Conservation (phyloP, 2,329 filamentous ascomycete species). For the Myriosclerotinia curreyana region DNA sequence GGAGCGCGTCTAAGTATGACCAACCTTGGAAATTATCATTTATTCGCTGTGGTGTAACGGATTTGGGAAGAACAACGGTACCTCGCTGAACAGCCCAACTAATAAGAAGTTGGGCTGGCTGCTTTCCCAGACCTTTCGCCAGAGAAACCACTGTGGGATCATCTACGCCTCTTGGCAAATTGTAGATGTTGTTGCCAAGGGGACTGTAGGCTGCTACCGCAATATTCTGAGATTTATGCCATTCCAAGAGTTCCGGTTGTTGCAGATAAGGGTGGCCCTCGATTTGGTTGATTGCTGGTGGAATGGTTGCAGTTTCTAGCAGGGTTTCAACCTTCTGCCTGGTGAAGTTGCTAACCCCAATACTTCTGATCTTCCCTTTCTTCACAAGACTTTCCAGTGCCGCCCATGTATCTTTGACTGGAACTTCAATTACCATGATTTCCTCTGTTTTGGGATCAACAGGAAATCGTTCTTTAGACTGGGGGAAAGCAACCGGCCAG, state of each 20-base stretch:
- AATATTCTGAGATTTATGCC: slow-evolving; percentile 57
- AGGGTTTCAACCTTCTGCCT: slow-evolving; percentile 45
- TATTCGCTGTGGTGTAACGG: slow-evolving; percentile 51
- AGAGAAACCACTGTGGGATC: slow-evolving; percentile 51
- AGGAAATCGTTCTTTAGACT: slow-evolving; percentile 25
- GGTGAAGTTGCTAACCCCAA: slow-evolving; percentile 54
- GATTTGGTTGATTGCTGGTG: slow-evolving; percentile 65
- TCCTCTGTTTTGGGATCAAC: slow-evolving; percentile 26
- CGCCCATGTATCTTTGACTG: slow-evolving; percentile 41
- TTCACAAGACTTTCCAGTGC: slow-evolving; percentile 44
- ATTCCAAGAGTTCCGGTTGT: slow-evolving; percentile 55
- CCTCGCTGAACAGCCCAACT: slow-evolving; percentile 54
- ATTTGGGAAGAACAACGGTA: slow-evolving; percentile 53
- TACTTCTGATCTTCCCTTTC: slow-evolving; percentile 45
- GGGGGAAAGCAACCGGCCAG: slow-evolving; percentile 63
- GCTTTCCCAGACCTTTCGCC: slow-evolving; percentile 50
- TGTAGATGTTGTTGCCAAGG: slow-evolving; percentile 55
- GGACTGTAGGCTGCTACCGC: slow-evolving; percentile 63
- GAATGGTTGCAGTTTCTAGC: slow-evolving; percentile 50
- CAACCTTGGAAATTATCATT: slow-evolving; percentile 44
- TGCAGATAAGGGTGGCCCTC: slow-evolving; percentile 68
- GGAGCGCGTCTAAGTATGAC: slow-evolving; percentile 8
- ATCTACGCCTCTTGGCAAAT: slow-evolving; percentile 46
- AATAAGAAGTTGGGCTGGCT: slow-evolving; percentile 53
- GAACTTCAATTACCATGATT: slow-evolving; percentile 28